phyloP scores from a whole-genome alignment of 2,329 filamentous ascomycete species.

The Cladosporium velox region DNA sequence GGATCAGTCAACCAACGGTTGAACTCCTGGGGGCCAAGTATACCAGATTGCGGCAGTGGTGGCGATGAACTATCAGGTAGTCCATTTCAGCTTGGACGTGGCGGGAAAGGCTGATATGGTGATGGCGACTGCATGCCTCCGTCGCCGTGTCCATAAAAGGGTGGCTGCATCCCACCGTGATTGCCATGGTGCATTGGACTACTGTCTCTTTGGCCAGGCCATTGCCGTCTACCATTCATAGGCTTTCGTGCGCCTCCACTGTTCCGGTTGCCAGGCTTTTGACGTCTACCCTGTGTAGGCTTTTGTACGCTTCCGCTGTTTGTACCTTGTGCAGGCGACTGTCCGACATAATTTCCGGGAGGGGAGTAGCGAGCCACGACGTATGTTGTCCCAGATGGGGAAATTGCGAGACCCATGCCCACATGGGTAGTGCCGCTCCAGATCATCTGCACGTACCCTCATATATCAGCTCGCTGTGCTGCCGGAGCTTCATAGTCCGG shows the following conservation, averaged over 20 bases:
- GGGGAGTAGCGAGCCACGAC: slow-evolving; percentile 25
- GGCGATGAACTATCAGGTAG: background rate
- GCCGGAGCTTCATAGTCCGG: too few relatives aligned
- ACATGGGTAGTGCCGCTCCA: slow-evolving; percentile 23
- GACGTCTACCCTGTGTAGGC: background rate
- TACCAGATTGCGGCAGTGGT: background rate
- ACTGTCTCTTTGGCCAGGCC: too few relatives aligned
- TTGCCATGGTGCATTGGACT: background rate
- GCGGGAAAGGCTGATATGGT: background rate
- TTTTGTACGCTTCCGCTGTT: background rate
- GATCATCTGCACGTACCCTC: slow-evolving; percentile 7
- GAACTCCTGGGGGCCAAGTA: background rate
- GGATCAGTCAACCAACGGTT: background rate
- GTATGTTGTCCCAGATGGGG: slow-evolving; percentile 20
- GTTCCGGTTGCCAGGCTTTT: background rate
- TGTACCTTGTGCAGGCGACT: background rate
- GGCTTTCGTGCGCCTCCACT: background rate
- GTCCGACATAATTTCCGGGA: slow-evolving; percentile 16
- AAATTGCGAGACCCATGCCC: slow-evolving; percentile 23
- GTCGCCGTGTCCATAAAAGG: too few relatives aligned
- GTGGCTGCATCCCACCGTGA: too few relatives aligned
- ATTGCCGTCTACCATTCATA: too few relatives aligned
- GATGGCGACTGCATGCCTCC: background rate
- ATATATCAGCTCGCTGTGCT: too few relatives aligned
- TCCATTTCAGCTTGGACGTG: background rate